Conservation (phyloP, 179 eudicot genomes). For the Monotropa hypopitys region DNA sequence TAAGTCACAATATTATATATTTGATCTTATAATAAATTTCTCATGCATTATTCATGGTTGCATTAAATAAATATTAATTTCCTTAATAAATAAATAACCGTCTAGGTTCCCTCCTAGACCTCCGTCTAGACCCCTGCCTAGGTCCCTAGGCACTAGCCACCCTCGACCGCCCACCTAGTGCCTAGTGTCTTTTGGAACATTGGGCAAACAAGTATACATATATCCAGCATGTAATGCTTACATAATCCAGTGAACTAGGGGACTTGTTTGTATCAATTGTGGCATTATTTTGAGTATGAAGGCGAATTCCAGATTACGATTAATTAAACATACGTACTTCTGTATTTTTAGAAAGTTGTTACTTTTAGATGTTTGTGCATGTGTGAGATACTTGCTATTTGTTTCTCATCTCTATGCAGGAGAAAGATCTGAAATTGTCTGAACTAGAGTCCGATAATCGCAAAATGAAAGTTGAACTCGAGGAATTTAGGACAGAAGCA, state of each 20-base stretch:
- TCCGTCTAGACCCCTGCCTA: too few relatives aligned
- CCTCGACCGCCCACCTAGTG: too few relatives aligned
- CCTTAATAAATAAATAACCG: too few relatives aligned
- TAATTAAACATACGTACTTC: neutral
- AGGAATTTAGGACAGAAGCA: slow-evolving; percentile 87
- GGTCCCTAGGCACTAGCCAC: too few relatives aligned
- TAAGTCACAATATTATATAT: too few relatives aligned
- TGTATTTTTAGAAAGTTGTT: neutral
- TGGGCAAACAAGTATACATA: neutral
- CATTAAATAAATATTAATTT: too few relatives aligned
- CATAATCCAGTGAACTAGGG: neutral
- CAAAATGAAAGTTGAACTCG: slow-evolving; percentile 95
- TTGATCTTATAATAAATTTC: too few relatives aligned
- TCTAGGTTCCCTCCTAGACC: too few relatives aligned
- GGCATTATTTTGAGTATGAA: neutral
- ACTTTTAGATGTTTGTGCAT: neutral
- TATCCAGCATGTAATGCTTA: neutral
- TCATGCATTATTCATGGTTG: too few relatives aligned
- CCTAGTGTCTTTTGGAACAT: too few relatives aligned
- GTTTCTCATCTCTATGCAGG: slow-evolving; percentile 34
- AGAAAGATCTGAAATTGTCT: slow-evolving; percentile 59
- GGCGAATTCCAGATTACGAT: neutral
- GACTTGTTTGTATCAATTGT: neutral
- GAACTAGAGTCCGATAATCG: slow-evolving; percentile 90
- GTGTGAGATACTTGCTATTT: neutral